A percentile compares a stretch with the other conserved stretches of the same genome.
phyloP scores from a whole-genome alignment of 441 rosid species.

The Mallotus repandus region DNA sequence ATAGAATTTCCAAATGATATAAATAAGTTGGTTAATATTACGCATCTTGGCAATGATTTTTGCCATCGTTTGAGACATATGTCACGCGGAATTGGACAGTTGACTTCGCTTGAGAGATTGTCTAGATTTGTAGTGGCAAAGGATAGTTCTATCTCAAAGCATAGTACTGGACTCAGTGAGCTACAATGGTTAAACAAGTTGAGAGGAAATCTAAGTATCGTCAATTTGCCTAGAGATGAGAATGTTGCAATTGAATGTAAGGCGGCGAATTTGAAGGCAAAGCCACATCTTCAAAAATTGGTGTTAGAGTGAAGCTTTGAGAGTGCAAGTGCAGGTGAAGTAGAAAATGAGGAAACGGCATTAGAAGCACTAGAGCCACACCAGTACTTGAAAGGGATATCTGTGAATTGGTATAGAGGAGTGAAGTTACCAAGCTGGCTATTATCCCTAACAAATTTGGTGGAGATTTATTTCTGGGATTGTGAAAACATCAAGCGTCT shows the following conservation, averaged over 20 bases:
- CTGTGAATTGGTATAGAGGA: conserved; percentile 6
- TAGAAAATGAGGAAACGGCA: background rate
- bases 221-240: no score
- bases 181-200: conserved; percentile 16
- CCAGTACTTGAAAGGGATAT: conserved; percentile 12
- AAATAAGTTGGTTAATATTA: conserved; percentile 17
- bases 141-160: background rate
- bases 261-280: no score
- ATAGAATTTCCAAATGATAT: conserved; percentile 20
- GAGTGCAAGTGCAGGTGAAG: no score
- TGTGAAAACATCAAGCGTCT: background rate
- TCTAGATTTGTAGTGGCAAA: conserved; percentile 12
- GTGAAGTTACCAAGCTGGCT: conserved; percentile 23
- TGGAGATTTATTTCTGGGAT: fast-evolving
- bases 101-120: background rate
- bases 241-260: no score
- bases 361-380: conserved; percentile 11
- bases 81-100: no score
- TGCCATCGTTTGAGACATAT: no score
- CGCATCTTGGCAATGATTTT: conserved; percentile 12
- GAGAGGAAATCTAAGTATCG: no score
- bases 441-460: conserved; percentile 15
- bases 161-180: conserved; percentile 9
- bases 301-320: no score
- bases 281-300: no score